These are phyloP conservation scores for Phytopythium oedochilum DNA, from an alignment of 352 stramenopile genomes.

Conservation along the genomic window DNA sequence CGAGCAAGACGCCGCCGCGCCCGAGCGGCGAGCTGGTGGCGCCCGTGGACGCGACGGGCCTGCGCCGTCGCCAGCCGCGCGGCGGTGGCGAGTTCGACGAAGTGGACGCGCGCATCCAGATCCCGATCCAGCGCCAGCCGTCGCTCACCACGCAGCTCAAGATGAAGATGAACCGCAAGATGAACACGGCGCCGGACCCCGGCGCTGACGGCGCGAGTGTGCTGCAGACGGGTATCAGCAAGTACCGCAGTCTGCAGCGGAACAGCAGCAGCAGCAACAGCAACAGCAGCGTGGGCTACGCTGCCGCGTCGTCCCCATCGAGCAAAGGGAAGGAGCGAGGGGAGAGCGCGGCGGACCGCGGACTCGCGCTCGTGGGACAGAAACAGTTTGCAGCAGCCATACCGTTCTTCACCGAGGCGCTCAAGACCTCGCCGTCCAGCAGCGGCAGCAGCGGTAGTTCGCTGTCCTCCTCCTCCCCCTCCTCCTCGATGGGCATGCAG, in stretches of 20 bases:
- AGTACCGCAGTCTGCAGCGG: conserved; percentile 60
- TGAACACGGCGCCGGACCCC: conserved; percentile 12
- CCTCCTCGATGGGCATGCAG: conserved; percentile 7
- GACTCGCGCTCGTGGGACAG: conserved; percentile 38
- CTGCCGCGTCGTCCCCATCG: conserved; percentile 3
- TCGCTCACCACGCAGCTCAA: conserved; percentile 27
- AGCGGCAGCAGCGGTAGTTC: not conserved
- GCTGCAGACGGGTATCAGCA: conserved; percentile 54
- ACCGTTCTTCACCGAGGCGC: conserved; percentile 48
- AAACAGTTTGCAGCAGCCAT: conserved; percentile 58
- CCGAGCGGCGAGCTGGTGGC: conserved; percentile 1
- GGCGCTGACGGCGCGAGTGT: conserved; percentile 20
- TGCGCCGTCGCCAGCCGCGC: not conserved
- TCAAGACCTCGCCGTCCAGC: conserved; percentile 14
- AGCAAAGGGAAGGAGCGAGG: not conserved
- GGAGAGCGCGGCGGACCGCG: conserved; percentile 23
- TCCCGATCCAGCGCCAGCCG: conserved; percentile 29
- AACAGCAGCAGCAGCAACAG: conserved; percentile 9
- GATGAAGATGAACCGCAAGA: conserved; percentile 41
- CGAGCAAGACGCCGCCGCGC: not conserved
- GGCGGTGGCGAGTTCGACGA: conserved; percentile 24
- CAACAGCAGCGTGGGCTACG: conserved; percentile 7
- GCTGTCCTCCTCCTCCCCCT: not conserved
- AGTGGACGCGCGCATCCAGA: conserved; percentile 69
- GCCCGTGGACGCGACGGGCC: conserved; percentile 21